Evolutionary conservation across 2,329 filamentous ascomycete genomes (phyloP), one percentile per base, ranked within the genome.

Genomic region (Macrophomina pseudophaseolina): DNA sequence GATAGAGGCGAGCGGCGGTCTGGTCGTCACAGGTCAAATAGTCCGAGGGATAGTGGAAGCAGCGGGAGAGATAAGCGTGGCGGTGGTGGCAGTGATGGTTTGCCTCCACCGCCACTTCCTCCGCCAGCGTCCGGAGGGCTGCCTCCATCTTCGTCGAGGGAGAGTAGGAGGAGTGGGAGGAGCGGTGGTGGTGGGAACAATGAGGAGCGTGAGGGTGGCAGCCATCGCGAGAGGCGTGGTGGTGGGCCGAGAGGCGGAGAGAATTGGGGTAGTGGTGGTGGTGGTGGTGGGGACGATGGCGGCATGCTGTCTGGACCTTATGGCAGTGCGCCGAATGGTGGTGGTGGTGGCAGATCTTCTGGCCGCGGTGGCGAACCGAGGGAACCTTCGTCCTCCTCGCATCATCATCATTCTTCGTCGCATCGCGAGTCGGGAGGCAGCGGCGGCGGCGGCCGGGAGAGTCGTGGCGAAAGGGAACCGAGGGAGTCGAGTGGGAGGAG

Each of bases 11-110:
- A 65, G 8, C 63, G 63, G 28, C 63, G 63, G 40, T 56, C 51
- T 23, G 46, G 42, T 18, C 52, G 63, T 14, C 63, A 65, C 32
- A 32, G 63, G 12, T 65, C 63, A n/a, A 65, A 40, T 52, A 56
- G 51, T 18, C 63, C 63, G 30, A 51, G 40, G 12, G 58, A 62
- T n/a, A n/a, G 44, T 0, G 58, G 11, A 2, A 23, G 40, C 12
- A 48, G 42, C 23, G 38, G 40, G 12, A 49, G 52, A 33, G 52
- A 59, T 16, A 60, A 62, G 44, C 42, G 52, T 23, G 49, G 63
- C 6, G 56, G 56, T 11, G 62, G 33, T 18, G n/a, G 3, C 32
- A 14, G 32, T 32, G 32, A 54, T 38, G 52, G 42, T 4, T 18
- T 35, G 16, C 52, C 32, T 16, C 52, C 32, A 7, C 53, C 40